phyloP scores from a whole-genome alignment of 2,329 filamentous ascomycete genomes.

The Cladophialophora yegresii region DNA sequence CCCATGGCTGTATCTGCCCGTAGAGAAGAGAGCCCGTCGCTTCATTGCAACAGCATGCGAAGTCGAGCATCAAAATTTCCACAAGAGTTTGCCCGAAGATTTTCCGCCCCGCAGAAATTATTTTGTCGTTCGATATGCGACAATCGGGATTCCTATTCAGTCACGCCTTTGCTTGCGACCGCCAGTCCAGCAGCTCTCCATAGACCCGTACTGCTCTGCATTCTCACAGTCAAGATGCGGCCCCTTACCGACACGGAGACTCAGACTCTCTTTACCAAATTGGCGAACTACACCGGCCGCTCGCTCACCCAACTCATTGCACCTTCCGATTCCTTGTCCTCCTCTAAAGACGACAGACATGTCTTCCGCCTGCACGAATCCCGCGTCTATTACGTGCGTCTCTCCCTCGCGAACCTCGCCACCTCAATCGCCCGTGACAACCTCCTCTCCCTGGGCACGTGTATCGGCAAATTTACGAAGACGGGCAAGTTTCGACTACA shows the following conservation, averaged over 20 bases:
- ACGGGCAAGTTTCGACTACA: conserved; percentile 93
- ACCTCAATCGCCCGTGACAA: conserved; percentile 80
- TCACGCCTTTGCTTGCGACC: not conserved
- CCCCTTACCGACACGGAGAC: conserved; percentile 69
- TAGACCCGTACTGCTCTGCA: not conserved
- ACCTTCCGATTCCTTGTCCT: conserved; percentile 65
- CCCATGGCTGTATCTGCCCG: conserved; percentile 43
- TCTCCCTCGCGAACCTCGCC: conserved; percentile 87
- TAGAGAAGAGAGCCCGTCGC: not conserved
- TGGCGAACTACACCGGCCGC: conserved; percentile 88
- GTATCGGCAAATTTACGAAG: conserved; percentile 94
- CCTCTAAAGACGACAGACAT: conserved; percentile 70
- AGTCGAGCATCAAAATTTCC: conserved; percentile 14
- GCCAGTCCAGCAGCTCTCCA: not conserved
- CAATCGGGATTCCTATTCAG: not conserved
- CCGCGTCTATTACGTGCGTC: conserved; percentile 87
- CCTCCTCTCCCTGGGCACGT: conserved; percentile 84
- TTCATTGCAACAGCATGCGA: not conserved
- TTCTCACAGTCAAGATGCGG: conserved; percentile 64
- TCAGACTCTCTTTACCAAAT: conserved; percentile 81
- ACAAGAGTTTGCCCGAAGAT: conserved; percentile 12
- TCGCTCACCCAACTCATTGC: conserved; percentile 83
- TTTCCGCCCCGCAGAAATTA: conserved; percentile 17
- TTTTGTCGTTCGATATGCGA: not conserved
- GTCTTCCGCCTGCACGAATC: conserved; percentile 82